Conservation (phyloP, 2,329 filamentous ascomycete genomes). For the Aspergillus glaucus region DNA sequence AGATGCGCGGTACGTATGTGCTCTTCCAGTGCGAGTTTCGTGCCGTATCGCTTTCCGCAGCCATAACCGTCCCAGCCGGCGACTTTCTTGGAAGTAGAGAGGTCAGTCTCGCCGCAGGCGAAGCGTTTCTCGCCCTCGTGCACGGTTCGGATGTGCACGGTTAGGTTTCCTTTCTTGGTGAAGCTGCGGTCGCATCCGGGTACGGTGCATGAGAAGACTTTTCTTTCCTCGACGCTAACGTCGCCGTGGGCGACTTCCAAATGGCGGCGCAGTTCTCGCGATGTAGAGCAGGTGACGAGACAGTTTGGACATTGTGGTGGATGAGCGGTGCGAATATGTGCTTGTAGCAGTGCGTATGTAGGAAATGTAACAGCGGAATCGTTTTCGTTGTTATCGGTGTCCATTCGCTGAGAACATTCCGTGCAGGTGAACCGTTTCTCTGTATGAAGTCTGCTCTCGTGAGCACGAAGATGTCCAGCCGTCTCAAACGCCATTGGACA, state of each 20-base stretch:
- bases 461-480: conserved; percentile 62
- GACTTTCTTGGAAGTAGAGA: conserved; percentile 53
- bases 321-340: conserved; percentile 68
- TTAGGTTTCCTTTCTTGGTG: conserved; percentile 76
- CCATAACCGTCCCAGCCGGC: conserved; percentile 60
- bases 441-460: conserved; percentile 64
- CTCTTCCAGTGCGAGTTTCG: conserved; percentile 72
- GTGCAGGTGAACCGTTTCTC: conserved; percentile 69
- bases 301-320: conserved; percentile 69
- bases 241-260: conserved; percentile 70
- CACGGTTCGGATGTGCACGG: conserved; percentile 67
- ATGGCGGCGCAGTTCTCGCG: conserved; percentile 66
- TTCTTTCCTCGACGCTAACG: conserved; percentile 53
- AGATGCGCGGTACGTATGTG: conserved; percentile 80
- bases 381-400: conserved; percentile 11
- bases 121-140: conserved; percentile 70
- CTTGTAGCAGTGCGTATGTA: conserved; percentile 63
- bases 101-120: conserved; percentile 66
- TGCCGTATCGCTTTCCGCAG: conserved; percentile 69
- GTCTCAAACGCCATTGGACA: conserved; percentile 71
- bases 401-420: conserved; percentile 53
- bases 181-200: conserved; percentile 68
- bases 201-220: conserved; percentile 60
- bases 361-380: conserved; percentile 54
- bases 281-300: conserved; percentile 59